Evolutionary conservation across 2,329 filamentous ascomycete genomes (phyloP).

Genomic region (Penicillium brevicompactum): DNA sequence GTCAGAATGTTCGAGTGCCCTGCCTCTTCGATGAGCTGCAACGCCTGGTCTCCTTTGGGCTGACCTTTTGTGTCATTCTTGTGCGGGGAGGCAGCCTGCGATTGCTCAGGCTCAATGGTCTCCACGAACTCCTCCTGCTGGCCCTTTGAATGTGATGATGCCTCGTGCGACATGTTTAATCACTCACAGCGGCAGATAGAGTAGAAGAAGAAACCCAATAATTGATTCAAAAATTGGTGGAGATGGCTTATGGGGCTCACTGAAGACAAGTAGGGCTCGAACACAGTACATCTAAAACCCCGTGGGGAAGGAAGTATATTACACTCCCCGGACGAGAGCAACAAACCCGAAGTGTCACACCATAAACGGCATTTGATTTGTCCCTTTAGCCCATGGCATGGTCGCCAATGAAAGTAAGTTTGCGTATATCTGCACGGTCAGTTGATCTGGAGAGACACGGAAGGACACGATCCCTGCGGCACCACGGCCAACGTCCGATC

Average conservation of each 20-base stretch:
- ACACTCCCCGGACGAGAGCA: constrained; percentile 17
- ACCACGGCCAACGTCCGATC: background rate
- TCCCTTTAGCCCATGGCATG: constrained; percentile 1
- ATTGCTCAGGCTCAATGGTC: constrained; percentile 19
- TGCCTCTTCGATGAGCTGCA: constrained; percentile 51
- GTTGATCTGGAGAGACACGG: background rate
- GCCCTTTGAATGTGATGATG: constrained; percentile 16
- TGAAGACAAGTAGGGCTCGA: background rate
- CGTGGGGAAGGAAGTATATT: constrained; percentile 28
- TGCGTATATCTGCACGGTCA: background rate
- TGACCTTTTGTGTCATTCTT: background rate
- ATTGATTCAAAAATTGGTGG: background rate
- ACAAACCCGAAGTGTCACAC: constrained; percentile 11
- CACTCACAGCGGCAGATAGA: background rate
- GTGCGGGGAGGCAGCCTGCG: background rate
- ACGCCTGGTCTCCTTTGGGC: constrained; percentile 49
- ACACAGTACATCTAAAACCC: constrained; percentile 18
- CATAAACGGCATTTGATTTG: background rate
- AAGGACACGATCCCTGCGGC: background rate
- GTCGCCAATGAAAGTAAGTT: constrained; percentile 2
- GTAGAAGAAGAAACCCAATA: background rate
- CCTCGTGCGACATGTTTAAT: constrained; percentile 21
- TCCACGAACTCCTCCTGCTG: constrained; percentile 32
- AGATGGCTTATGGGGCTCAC: background rate
- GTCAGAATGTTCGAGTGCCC: constrained; percentile 53